Percentiles rank a stretch among this genome's conserved stretches.
These are phyloP conservation scores for Penicillium silybi DNA, from an alignment of 495 filamentous ascomycete genomes.

Conservation along the genomic window DNA sequence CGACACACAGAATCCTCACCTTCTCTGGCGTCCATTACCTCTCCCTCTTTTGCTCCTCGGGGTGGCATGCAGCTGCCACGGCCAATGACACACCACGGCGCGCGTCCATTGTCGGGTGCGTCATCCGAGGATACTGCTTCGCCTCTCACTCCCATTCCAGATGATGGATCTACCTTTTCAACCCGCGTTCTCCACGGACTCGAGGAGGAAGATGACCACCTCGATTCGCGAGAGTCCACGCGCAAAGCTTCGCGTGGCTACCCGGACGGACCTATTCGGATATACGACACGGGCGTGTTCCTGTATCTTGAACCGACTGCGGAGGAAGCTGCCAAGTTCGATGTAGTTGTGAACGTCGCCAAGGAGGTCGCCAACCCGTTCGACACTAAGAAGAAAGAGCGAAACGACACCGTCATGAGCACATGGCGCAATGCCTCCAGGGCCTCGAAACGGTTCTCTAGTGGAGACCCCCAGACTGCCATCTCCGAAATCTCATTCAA, in stretches of 20 bases:
- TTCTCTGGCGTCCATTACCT: constrained; percentile 54
- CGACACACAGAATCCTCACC: constrained; percentile 69
- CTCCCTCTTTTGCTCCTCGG: constrained; percentile 53
- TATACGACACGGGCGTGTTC: constrained; percentile 90
- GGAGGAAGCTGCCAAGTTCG: constrained; percentile 80
- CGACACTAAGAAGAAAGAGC: constrained; percentile 29
- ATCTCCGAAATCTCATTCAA: constrained; percentile 64
- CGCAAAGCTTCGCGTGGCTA: constrained; percentile 67
- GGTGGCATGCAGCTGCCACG: constrained; percentile 64
- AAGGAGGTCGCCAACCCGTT: constrained; percentile 93
- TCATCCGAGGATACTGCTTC: constrained; percentile 26
- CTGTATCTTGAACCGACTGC: constrained; percentile 87
- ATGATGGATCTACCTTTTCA: constrained; percentile 21
- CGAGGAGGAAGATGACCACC: constrained; percentile 74
- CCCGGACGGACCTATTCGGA: constrained; percentile 85
- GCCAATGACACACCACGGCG: constrained; percentile 37
- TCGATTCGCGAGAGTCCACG: constrained; percentile 69
- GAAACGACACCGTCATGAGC: constrained; percentile 38
- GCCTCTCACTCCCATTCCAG: constrained; percentile 22
- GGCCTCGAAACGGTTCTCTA: constrained; percentile 38
- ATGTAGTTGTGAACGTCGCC: constrained; percentile 93
- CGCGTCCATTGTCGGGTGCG: constrained; percentile 18
- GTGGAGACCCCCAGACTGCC: constrained; percentile 64
- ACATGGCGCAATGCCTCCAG: constrained; percentile 35
- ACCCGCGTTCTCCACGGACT: constrained; percentile 36